A percentile compares a stretch with the other conserved stretches of the same genome.
These are phyloP conservation scores for Glarea lozoyensis DNA, from an alignment of 495 filamentous ascomycete genomes.

Conservation along the genomic window DNA sequence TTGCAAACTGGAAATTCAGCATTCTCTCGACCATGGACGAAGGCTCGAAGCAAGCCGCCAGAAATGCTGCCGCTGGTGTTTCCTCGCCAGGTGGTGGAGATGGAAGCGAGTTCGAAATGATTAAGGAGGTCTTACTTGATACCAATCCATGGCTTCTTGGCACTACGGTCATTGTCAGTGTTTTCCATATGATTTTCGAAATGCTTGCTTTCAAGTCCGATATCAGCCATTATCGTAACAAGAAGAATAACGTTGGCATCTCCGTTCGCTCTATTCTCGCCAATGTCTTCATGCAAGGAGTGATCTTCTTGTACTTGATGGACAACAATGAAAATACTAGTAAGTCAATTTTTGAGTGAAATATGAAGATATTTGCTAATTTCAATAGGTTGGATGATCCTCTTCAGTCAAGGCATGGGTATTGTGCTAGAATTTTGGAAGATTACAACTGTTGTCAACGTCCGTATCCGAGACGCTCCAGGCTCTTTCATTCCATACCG, in stretches of 20 bases:
- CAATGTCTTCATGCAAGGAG: conserved; percentile 93
- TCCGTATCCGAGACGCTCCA: conserved; percentile 60
- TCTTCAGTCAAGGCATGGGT: conserved; percentile 78
- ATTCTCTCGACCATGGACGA: conserved; percentile 77
- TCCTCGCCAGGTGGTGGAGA: conserved; percentile 58
- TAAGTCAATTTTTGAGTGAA: background rate
- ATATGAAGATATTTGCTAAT: background rate
- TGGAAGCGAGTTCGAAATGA: conserved; percentile 83
- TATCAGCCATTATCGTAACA: conserved; percentile 91
- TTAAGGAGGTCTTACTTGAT: conserved; percentile 89
- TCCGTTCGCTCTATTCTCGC: conserved; percentile 92
- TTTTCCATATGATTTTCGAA: conserved; percentile 93
- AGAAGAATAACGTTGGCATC: conserved; percentile 97
- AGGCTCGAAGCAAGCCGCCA: conserved; percentile 70
- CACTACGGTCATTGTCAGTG: conserved; percentile 73
- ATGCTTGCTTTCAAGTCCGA: conserved; percentile 95
- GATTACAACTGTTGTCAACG: conserved; percentile 92
- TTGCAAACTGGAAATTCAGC: conserved; percentile 86
- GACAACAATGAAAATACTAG: conserved; percentile 94
- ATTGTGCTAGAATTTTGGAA: conserved; percentile 97
- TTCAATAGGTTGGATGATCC: conserved; percentile 79
- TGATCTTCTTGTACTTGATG: conserved; percentile 97
- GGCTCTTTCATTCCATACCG: conserved; percentile 72
- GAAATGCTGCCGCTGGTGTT: conserved; percentile 54
- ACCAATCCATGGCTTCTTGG: conserved; percentile 87